A percentile compares a stretch with the other conserved stretches of the same genome.
Conservation (phyloP, 352 stramenopile genomes). For the Globisporangium takayamanum region DNA sequence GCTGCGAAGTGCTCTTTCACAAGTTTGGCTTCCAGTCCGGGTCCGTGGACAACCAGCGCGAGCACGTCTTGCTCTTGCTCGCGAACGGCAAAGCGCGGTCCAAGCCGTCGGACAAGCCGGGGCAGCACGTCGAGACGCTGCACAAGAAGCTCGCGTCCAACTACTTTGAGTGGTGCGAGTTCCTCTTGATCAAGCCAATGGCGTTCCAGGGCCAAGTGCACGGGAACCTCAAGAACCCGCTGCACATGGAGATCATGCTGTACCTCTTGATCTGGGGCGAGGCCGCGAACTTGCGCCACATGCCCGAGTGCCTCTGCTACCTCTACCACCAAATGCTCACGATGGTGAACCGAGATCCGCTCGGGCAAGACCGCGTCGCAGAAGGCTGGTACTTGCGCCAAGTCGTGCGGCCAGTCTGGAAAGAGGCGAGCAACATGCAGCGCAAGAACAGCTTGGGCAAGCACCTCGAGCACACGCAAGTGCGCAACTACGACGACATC, state of each 20-base stretch:
- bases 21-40: constrained; percentile 85
- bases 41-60: constrained; percentile 75
- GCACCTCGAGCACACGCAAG: constrained; percentile 61
- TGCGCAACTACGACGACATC: constrained; percentile 78
- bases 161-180: constrained; percentile 76
- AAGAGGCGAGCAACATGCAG: constrained; percentile 65
- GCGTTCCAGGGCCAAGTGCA: constrained; percentile 61
- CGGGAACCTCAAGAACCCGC: constrained; percentile 9
- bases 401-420: constrained; percentile 62
- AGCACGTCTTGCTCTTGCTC: constrained; percentile 75
- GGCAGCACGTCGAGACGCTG: constrained; percentile 55
- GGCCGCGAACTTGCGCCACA: constrained; percentile 93
- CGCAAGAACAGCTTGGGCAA: too few relatives aligned
- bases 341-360: constrained; percentile 39
- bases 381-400: constrained; percentile 56
- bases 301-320: constrained; percentile 96
- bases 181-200: constrained; percentile 56
- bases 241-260: constrained; percentile 92
- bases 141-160: constrained; percentile 68
- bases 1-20: constrained; percentile 72
- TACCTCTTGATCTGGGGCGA: constrained; percentile 97
- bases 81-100: constrained; percentile 66
- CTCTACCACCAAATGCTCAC: constrained; percentile 89
- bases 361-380: constrained; percentile 28
- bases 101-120: constrained; percentile 34